Conservation (phyloP, 805 yeast genomes). For the Starmerella bombicola region DNA sequence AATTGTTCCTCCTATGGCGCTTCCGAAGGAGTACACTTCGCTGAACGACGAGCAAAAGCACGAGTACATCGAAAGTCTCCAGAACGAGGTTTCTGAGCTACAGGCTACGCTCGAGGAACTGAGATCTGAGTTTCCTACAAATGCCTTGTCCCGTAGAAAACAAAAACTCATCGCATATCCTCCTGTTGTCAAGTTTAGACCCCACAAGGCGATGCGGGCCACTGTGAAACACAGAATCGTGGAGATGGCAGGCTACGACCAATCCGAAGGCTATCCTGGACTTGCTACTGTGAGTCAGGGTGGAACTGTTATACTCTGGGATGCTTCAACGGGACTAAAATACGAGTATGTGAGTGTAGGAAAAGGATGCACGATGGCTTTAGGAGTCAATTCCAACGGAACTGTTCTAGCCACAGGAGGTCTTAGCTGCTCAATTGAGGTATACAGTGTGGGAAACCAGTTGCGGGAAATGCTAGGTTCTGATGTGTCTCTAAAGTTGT, state of each 20-base stretch:
- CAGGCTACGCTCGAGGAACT: neutral
- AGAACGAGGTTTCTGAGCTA: conserved; percentile 6
- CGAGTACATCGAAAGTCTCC: neutral
- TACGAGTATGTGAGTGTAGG: conserved; percentile 18
- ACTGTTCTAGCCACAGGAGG: conserved; percentile 19
- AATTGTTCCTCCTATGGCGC: too few species aligned
- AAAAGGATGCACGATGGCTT: conserved; percentile 13
- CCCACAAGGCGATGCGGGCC: neutral
- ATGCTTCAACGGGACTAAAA: conserved; percentile 12
- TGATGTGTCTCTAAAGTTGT: neutral
- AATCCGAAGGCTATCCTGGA: neutral
- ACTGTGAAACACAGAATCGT: neutral
- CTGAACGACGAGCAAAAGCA: conserved; percentile 1
- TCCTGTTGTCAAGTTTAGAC: neutral
- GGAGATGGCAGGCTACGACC: conserved; percentile 1
- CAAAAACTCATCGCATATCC: neutral
- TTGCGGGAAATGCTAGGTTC: conserved; percentile 1
- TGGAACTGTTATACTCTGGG: conserved; percentile 18
- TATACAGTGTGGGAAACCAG: conserved; percentile 15
- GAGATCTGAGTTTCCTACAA: neutral
- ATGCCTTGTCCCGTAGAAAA: neutral
- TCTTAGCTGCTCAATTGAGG: conserved; percentile 19
- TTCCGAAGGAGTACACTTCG: conserved; percentile 1
- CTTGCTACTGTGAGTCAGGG: conserved; percentile 14
- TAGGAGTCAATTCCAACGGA: conserved; percentile 12